Conservation (phyloP, 2,329 filamentous ascomycete species). For the Hawksworthiomyces lignivorus region DNA sequence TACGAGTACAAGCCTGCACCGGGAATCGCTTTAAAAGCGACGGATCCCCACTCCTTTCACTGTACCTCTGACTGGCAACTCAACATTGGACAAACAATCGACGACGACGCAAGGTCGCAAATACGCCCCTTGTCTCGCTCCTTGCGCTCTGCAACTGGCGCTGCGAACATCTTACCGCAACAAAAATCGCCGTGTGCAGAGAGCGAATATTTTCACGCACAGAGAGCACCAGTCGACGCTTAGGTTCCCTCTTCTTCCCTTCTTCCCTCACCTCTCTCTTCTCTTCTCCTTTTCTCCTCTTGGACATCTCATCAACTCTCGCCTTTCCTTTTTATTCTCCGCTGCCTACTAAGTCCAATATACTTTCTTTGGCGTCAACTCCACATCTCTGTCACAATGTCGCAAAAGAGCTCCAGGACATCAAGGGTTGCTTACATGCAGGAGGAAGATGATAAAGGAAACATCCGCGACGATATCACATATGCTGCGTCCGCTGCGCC, state of each 20-base stretch:
- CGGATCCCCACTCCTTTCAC: constrained; percentile 8
- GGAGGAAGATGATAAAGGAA: constrained; percentile 43
- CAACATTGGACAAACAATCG: too few species aligned
- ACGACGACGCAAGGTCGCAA: background rate
- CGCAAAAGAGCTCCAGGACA: constrained; percentile 22
- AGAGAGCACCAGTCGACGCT: too few species aligned
- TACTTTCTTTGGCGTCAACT: background rate
- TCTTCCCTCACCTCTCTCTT: background rate
- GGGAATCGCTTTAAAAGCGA: constrained; percentile 7
- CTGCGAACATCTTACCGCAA: too few species aligned
- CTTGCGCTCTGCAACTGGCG: background rate
- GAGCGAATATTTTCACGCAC: background rate
- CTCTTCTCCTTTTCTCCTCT: background rate
- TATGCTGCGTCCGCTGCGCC: constrained; percentile 43
- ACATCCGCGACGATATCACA: constrained; percentile 27
- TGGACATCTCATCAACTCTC: too few species aligned
- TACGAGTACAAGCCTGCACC: background rate
- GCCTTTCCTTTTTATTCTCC: background rate
- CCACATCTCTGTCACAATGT: constrained; percentile 29
- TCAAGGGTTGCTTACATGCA: constrained; percentile 38
- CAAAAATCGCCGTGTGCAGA: too few species aligned
- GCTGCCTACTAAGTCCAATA: background rate
- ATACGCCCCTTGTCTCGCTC: background rate
- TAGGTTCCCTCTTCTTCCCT: background rate
- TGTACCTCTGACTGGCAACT: constrained; percentile 3